Evolutionary conservation across 2,329 filamentous ascomycete species (phyloP), one percentile per base, ranked within the genome.

Genomic region (Phaeomoniella chlamydospora): DNA sequence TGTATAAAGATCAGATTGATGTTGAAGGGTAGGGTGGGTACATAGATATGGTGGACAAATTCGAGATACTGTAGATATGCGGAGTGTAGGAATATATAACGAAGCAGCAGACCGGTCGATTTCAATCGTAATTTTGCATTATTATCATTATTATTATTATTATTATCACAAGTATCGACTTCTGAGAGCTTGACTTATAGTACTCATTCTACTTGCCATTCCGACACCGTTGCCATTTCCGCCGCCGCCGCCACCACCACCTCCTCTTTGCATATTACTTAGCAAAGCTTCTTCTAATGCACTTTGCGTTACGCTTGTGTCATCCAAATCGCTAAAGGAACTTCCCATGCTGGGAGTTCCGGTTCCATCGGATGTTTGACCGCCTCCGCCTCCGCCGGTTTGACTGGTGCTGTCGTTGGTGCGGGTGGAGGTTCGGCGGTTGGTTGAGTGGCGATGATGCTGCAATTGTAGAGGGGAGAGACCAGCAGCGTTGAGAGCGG

Each of bases 301-400:
- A 11, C 70, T 75, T 47, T 77, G 72, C 35, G 74, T 77, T 15
- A 79, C 69, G 41, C 72, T 74, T 5, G 72, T 65, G 57, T 74
- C 71, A 49, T 78, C 74, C 22, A 79, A 56, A 50, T 78, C 74
- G 44, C 71, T 76, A 45, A 77, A 78, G 38, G 72, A 77, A 42
- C 72, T 77, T 0, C 74, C 74, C 68, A 75, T 75, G 42, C 70
- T 74, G 3, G 70, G 70, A 6, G 67, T 70, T 10, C 68, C 68
- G 14, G 32, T 34, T 4, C 32, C 32, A 18, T 34, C 32, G 18
- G 14, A 17, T 4, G 11, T 18, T 17, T 34, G 32, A 6, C 32
- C 22, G 22, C 22, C 22, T 6, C 22, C 22, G n/a, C 22, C 22
- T 26, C n/a, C 22, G n/a, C 9, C 22, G n/a, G 9, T 6, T 6